A percentile compares a stretch with the other conserved stretches of the same genome.
These are phyloP conservation scores for Ophiostoma tasmaniense DNA, from an alignment of 2,329 filamentous ascomycete species.

Conservation along the genomic window DNA sequence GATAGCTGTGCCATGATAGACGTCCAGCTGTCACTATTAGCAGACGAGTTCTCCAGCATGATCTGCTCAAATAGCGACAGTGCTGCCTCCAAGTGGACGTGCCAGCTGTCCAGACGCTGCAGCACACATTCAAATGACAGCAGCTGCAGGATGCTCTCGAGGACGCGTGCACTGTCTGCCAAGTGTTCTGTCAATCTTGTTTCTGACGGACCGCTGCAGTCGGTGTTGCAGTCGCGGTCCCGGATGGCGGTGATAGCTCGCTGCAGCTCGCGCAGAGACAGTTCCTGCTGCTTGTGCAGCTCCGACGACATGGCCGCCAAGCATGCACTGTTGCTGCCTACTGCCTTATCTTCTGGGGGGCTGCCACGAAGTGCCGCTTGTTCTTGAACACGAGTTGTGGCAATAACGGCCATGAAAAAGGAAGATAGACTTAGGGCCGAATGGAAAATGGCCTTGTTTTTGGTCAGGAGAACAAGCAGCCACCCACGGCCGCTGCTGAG, in stretches of 20 bases:
- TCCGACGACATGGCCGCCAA: slow-evolving; percentile 19
- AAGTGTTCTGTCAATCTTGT: slow-evolving; percentile 13
- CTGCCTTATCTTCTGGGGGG: neutral
- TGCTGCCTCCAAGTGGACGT: slow-evolving; percentile 37
- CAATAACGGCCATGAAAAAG: slow-evolving; percentile 46
- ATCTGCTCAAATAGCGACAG: slow-evolving; percentile 32
- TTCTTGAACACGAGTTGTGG: slow-evolving; percentile 22
- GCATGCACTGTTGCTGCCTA: slow-evolving; percentile 16
- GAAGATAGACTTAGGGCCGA: slow-evolving; percentile 47
- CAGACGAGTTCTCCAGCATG: slow-evolving; percentile 20
- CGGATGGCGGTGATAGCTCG: slow-evolving; percentile 22
- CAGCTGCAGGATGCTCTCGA: slow-evolving; percentile 36
- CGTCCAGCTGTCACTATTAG: slow-evolving; percentile 14
- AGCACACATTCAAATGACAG: slow-evolving; percentile 33
- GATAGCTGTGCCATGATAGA: slow-evolving; percentile 22
- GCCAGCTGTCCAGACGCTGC: slow-evolving; percentile 31
- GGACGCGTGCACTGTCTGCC: slow-evolving; percentile 25
- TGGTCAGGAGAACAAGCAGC: slow-evolving; percentile 49
- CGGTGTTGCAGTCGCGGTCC: slow-evolving; percentile 12
- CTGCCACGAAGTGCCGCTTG: neutral
- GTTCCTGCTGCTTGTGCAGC: slow-evolving; percentile 27
- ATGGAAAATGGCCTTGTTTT: slow-evolving; percentile 50
- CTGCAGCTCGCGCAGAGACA: slow-evolving; percentile 25
- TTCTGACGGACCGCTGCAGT: neutral
- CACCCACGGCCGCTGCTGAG: slow-evolving; percentile 51